Evolutionary conservation across 163 green algal genomes (phyloP).

Genomic region (Prototheca stagnorum): DNA sequence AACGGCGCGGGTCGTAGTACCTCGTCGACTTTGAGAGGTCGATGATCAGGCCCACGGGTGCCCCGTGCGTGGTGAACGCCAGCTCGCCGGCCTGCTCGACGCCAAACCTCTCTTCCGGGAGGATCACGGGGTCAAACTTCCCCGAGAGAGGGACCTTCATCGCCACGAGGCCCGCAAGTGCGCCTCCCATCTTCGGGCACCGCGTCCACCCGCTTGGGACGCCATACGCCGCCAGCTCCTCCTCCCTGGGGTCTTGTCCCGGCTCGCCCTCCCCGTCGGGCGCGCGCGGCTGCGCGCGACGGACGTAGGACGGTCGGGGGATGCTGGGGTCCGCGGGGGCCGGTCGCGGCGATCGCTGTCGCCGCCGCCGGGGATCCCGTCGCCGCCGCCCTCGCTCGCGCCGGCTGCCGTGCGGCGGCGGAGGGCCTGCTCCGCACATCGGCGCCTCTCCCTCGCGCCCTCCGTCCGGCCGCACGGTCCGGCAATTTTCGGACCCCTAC

Average conservation of each 20-base stretch:
- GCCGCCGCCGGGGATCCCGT: no score
- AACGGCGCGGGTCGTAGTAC: conserved; percentile 54
- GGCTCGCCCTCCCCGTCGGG: no score
- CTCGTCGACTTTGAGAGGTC: conserved; percentile 63
- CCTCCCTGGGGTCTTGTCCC: conserved; percentile 14
- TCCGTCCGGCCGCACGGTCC: no score
- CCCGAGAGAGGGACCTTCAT: conserved; percentile 41
- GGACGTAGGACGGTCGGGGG: no score
- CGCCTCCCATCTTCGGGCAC: conserved; percentile 29
- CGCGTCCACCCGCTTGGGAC: conserved; percentile 41
- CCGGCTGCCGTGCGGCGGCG: no score
- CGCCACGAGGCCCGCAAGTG: conserved; percentile 30
- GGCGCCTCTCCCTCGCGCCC: no score
- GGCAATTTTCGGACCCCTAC: no score
- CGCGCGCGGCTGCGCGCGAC: no score
- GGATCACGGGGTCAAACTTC: conserved; percentile 27
- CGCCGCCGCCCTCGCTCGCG: no score
- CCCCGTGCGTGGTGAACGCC: conserved; percentile 2
- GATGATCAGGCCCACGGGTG: conserved; percentile 49
- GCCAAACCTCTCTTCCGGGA: conserved; percentile 21
- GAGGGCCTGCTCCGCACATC: no score
- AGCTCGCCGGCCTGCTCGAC: conserved; percentile 16
- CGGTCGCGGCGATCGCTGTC: no score
- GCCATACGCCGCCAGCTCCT: conserved; percentile 17
- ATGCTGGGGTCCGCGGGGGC: no score